Percentiles rank a stretch among this genome's conserved stretches.
phyloP scores from a whole-genome alignment of 2,329 filamentous ascomycete species.

The Fusarium algeriense region DNA sequence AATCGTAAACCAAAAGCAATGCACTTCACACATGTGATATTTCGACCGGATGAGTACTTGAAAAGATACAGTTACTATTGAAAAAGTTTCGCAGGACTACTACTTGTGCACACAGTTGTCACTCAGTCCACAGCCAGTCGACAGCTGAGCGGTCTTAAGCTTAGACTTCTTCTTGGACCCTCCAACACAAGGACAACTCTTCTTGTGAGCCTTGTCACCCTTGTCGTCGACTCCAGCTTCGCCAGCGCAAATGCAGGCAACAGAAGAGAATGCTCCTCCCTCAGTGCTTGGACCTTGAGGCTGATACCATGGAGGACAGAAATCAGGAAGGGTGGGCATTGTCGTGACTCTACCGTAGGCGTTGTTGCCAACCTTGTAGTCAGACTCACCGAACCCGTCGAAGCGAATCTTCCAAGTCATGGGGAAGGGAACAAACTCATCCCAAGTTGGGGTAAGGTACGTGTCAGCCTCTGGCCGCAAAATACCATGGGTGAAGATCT shows the following conservation, averaged over 20 bases:
- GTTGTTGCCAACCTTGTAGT: background rate
- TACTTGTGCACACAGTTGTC: background rate
- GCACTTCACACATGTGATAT: rapidly evolving
- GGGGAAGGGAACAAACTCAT: conserved; percentile 14
- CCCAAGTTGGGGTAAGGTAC: conserved; percentile 1
- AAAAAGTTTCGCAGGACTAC: background rate
- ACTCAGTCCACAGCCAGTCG: background rate
- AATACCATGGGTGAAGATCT: background rate
- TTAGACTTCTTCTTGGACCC: background rate
- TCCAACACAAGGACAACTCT: background rate
- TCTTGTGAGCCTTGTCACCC: background rate
- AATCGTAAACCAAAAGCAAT: rapidly evolving
- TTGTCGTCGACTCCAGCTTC: background rate
- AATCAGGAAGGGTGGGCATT: background rate
- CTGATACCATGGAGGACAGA: conserved; percentile 12
- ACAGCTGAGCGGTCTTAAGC: background rate
- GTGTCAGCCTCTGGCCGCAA: background rate
- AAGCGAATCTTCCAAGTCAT: conserved; percentile 19
- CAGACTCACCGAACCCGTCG: background rate
- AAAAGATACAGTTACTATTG: background rate
- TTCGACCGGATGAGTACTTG: no score
- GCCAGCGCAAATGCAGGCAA: background rate
- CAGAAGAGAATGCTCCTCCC: background rate
- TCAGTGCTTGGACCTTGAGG: background rate
- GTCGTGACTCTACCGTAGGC: background rate